These are phyloP conservation scores for Rhodotorula graminis DNA, from an alignment of 768 basidiomycete genomes.

Conservation along the genomic window DNA sequence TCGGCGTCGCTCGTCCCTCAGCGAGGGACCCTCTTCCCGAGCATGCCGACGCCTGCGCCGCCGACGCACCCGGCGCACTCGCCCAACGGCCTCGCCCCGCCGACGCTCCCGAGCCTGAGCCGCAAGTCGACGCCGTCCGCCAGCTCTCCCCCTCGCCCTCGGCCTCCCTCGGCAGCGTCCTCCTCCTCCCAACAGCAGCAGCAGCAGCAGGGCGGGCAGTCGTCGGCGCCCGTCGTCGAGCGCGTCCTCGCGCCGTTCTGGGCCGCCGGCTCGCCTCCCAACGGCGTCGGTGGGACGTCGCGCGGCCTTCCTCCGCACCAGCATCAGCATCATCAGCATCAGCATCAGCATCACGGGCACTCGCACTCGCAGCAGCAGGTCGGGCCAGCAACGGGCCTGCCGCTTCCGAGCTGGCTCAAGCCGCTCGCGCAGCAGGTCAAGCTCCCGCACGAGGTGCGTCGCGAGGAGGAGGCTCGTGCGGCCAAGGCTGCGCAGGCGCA, in stretches of 20 bases:
- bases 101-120: slow-evolving; percentile 1
- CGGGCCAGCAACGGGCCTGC: slow-evolving; percentile 9
- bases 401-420: slow-evolving; percentile 12
- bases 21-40: not conserved
- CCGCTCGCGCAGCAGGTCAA: not conserved
- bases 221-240: not conserved
- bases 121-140: not conserved
- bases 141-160: too few relatives aligned
- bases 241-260: not conserved
- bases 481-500: too few relatives aligned
- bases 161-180: too few relatives aligned
- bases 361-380: not conserved
- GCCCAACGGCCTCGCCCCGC: too few relatives aligned
- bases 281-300: not conserved
- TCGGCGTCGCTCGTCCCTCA: not conserved
- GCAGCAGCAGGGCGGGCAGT: not conserved
- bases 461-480: not conserved
- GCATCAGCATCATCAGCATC: not conserved
- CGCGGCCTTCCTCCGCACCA: not conserved
- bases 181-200: not conserved
- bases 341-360: not conserved
- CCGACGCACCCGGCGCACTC: not conserved
- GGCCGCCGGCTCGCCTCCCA: not conserved
- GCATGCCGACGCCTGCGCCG: not conserved
- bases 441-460: slow-evolving; percentile 1